Base-by-base conservation (phyloP, 2,329 filamentous ascomycete species). In the Paraphaeosphaeria sporulosa region DNA sequence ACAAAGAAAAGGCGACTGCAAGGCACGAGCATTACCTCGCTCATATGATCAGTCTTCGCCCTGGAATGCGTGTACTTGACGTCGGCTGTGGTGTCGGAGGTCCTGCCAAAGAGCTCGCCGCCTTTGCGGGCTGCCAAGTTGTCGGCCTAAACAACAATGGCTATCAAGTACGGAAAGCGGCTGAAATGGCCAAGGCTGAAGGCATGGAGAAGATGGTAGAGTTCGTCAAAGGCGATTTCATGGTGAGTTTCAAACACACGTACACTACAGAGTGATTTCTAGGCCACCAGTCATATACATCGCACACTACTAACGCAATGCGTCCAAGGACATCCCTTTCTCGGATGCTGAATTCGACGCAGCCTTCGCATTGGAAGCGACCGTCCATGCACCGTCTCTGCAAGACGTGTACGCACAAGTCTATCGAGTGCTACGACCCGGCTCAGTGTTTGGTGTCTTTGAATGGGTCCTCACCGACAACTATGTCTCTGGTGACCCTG, bases 1-100 rank as follows among this genome's bases (percentile, higher is more conserved):
- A 25, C 6, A 94, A 97, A 82, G 83, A 87, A 77, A 90, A 94
- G 81, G 93, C 93, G 57, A 93, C 96, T 78, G 91, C 93, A 64
- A 90, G 94, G 52, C 94, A 97, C 75, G 94, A 97, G 82, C 94
- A 97, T 83, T 97, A 96, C 82, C 89, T 97, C 30, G 94, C 94
- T 34, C 87, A 92, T 78, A 86, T 87, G 76, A 94, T 96, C 75
- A 88, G 89, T 63, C 88, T 97, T 73, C 87, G 90, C 77, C 88
- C 92, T 73, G 87, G 87, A 69, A 93, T 93, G 88, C 90, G 86
- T 73, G 93, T 97, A n/a, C 85, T 97, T 19, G 94, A 97, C 74
- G 94, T 97, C 60, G 94, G 94, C 61, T 97, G 94, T 73, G 94
- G 94, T 84, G 92, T 97, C 57, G 94, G 94, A 71, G 94, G 94